phyloP scores from a whole-genome alignment of 108 stramenopile species.

The Fragilaria radians region DNA sequence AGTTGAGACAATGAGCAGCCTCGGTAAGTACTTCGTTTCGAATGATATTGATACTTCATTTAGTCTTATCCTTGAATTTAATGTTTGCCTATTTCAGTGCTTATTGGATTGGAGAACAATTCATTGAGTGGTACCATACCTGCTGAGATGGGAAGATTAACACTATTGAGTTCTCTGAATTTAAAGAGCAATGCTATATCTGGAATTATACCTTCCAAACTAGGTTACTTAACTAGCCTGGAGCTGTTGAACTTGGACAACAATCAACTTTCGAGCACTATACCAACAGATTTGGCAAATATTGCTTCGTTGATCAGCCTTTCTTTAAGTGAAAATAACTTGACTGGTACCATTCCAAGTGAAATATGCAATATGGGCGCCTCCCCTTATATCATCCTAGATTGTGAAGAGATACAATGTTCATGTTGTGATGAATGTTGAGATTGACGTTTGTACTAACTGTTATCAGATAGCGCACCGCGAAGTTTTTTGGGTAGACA shows the following conservation, averaged over 20 bases:
- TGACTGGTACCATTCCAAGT: constrained; percentile 35
- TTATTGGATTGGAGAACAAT: not conserved
- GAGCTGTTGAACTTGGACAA: constrained; percentile 15
- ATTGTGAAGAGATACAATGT: no score
- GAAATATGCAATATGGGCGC: no score
- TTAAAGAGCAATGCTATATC: constrained; percentile 8
- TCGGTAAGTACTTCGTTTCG: no score
- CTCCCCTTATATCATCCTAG: no score
- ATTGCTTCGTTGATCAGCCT: constrained; percentile 11
- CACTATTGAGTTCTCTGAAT: constrained; percentile 2
- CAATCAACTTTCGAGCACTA: constrained; percentile 23
- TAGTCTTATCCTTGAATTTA: not conserved
- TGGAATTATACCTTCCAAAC: constrained; percentile 10
- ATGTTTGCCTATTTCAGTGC: no score
- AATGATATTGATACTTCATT: not conserved
- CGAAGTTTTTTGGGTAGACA: no score
- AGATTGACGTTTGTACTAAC: no score
- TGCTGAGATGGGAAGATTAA: constrained; percentile 7
- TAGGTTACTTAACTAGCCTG: constrained; percentile 11
- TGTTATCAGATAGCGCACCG: no score
- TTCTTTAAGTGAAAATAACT: constrained; percentile 11
- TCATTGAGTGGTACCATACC: not conserved
- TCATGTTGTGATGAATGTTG: no score
- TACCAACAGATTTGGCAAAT: constrained; percentile 21
- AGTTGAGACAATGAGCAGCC: not conserved